These are phyloP conservation scores for Mycosphaerelloides madeirae DNA, from an alignment of 2,329 filamentous ascomycete species.

Conservation along the genomic window DNA sequence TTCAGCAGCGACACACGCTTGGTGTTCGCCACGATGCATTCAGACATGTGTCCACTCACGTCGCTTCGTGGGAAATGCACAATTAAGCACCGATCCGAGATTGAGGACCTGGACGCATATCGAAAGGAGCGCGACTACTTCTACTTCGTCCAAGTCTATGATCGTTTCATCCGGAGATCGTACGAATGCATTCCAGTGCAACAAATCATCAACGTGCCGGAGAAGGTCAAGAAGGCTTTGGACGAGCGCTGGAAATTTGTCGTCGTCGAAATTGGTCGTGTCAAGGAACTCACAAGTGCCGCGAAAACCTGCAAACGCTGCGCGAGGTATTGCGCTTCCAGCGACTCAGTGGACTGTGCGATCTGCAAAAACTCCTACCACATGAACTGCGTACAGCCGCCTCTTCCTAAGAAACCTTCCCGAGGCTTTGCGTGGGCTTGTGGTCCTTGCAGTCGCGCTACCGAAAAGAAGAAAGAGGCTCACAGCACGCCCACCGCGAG, in stretches of 20 bases:
- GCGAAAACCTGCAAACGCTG: constrained; percentile 96
- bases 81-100: constrained; percentile 83
- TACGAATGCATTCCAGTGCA: constrained; percentile 93
- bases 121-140: constrained; percentile 82
- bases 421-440: constrained; percentile 98
- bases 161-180: constrained; percentile 95
- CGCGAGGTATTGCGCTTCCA: constrained; percentile 83
- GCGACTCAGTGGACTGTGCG: constrained; percentile 94
- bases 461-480: constrained; percentile 86
- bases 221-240: constrained; percentile 89
- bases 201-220: constrained; percentile 92
- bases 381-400: constrained; percentile 94
- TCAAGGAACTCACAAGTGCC: constrained; percentile 91
- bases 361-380: constrained; percentile 94
- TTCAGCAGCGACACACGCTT: constrained; percentile 86
- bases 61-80: constrained; percentile 90
- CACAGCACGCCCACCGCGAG: constrained; percentile 74
- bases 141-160: constrained; percentile 96
- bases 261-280: constrained; percentile 85
- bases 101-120: constrained; percentile 74
- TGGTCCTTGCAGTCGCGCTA: constrained; percentile 90
- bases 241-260: constrained; percentile 97
- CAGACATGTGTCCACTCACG: constrained; percentile 87
- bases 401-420: constrained; percentile 89
- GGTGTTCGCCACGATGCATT: constrained; percentile 97